Evolutionary conservation across 345 rosid genomes (phyloP).

Genomic region (Eucalyptus grandis): DNA sequence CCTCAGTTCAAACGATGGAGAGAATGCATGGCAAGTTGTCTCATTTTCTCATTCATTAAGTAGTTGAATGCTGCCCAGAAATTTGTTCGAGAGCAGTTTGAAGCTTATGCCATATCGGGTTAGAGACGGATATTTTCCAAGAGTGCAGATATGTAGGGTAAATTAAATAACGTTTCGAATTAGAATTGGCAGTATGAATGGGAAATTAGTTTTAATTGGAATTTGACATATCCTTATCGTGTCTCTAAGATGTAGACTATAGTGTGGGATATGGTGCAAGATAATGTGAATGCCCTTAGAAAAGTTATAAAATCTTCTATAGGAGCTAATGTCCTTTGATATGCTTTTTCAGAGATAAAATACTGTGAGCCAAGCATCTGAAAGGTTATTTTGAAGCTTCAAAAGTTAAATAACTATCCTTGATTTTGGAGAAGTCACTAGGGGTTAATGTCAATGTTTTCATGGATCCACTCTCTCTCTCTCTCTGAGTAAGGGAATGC

Average conservation of each 20-base stretch:
- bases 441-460: neutral
- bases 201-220: no score
- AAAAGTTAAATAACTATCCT: neutral
- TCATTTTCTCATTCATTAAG: neutral
- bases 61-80: neutral
- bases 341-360: neutral
- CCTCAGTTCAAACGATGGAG: neutral
- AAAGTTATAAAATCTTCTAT: neutral
- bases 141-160: neutral
- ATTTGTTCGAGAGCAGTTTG: neutral
- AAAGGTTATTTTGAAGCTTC: neutral
- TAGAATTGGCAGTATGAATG: no score
- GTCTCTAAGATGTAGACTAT: neutral
- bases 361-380: neutral
- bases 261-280: neutral
- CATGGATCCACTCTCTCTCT: neutral
- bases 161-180: no score
- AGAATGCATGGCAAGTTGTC: neutral
- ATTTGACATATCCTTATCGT: neutral
- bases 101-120: neutral
- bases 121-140: neutral
- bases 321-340: neutral
- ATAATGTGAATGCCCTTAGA: neutral
- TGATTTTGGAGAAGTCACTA: neutral
- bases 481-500: slow-evolving; percentile 20